Conservation (phyloP, 1,284 basidiomycete species). For the Grifola frondosa region DNA sequence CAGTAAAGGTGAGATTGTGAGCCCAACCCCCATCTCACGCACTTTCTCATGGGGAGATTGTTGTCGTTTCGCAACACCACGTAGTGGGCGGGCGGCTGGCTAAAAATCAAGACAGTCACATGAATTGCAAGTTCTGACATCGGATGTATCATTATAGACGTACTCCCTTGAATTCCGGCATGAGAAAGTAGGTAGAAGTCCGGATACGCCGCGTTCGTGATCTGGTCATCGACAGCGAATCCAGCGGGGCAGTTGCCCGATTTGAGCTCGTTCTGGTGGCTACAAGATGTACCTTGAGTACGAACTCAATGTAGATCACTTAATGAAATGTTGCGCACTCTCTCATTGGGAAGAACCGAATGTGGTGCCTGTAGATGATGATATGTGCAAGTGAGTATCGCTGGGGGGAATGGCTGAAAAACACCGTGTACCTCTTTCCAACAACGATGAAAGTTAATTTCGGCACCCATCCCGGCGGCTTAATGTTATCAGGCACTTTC, state of each 20-base stretch:
- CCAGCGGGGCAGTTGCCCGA: conserved; percentile 52
- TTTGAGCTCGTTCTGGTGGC: conserved; percentile 31
- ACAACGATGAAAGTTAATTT: conserved; percentile 48
- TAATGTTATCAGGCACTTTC: conserved; percentile 10
- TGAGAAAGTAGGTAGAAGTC: conserved; percentile 66
- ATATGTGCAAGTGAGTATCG: neutral
- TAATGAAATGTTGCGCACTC: too few relatives aligned
- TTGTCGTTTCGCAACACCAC: conserved; percentile 57
- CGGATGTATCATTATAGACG: conserved; percentile 9
- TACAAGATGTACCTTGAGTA: neutral
- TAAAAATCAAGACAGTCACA: conserved; percentile 20
- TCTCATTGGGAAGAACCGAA: conserved; percentile 48
- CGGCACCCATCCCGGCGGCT: conserved; percentile 25
- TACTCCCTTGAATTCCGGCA: conserved; percentile 35
- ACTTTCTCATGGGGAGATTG: conserved; percentile 34
- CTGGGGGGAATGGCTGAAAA: too few relatives aligned
- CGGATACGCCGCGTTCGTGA: conserved; percentile 41
- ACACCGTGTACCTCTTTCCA: conserved; percentile 50
- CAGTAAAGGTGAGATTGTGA: too few relatives aligned
- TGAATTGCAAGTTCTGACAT: neutral
- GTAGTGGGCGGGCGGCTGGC: conserved; percentile 59
- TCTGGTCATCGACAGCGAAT: conserved; percentile 44
- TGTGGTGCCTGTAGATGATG: conserved; percentile 40
- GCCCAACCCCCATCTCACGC: conserved; percentile 22
- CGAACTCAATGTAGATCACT: too few relatives aligned